Conservation (phyloP, 2,329 filamentous ascomycete species). For the Hymenoscyphus albidus region DNA sequence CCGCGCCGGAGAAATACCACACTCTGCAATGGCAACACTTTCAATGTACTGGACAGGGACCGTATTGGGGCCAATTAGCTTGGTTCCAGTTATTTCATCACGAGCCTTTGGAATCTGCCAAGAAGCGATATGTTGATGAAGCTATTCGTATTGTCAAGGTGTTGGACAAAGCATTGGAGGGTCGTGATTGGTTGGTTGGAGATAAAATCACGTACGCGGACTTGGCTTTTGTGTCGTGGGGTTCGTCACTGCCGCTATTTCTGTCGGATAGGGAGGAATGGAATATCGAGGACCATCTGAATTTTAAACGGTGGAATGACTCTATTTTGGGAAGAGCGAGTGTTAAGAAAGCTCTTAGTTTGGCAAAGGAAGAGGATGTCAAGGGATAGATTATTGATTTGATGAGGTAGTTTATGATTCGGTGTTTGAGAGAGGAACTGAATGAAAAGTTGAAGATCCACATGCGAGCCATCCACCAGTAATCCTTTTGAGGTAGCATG, state of each 20-base stretch:
- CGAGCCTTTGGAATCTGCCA: slow-evolving; percentile 28
- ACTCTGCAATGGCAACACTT: slow-evolving; percentile 39
- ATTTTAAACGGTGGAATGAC: slow-evolving; percentile 3
- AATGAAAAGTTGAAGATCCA: not conserved
- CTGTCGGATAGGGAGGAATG: not conserved
- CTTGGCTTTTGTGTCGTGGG: not conserved
- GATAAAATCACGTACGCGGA: not conserved
- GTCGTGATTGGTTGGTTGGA: not conserved
- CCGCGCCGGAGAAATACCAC: slow-evolving; percentile 32
- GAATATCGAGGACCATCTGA: not conserved
- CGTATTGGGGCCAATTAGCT: slow-evolving; percentile 38
- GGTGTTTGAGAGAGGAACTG: not conserved
- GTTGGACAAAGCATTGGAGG: not conserved
- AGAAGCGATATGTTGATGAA: slow-evolving; percentile 3
- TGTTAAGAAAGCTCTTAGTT: not conserved
- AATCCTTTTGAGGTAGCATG: no score
- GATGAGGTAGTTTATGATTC: not conserved
- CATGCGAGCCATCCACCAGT: no score
- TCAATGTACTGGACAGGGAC: slow-evolving; percentile 38
- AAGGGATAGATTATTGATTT: not conserved
- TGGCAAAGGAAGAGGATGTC: not conserved
- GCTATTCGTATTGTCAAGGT: slow-evolving; percentile 2
- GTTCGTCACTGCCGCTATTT: not conserved
- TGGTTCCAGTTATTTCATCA: slow-evolving; percentile 36
- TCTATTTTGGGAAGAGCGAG: not conserved